Conservation (phyloP, 768 basidiomycete genomes). For the Podaxis sp. region DNA sequence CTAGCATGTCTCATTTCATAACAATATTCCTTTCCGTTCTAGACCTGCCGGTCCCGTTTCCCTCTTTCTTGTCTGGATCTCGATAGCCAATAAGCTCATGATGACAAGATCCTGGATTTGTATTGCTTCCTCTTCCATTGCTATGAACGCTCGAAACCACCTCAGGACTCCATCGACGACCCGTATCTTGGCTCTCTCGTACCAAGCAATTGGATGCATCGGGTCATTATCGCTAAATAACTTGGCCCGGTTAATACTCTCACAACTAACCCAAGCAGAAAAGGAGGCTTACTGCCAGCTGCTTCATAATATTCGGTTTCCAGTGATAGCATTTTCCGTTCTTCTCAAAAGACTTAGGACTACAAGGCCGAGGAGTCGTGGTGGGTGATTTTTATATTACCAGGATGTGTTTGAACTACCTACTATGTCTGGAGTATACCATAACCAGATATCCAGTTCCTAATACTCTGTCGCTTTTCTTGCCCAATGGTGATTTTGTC, state of each 20-base stretch:
- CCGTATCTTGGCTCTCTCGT: conserved; percentile 1
- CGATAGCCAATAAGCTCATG: neutral
- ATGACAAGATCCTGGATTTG: conserved; percentile 1
- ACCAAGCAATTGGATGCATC: conserved; percentile 6
- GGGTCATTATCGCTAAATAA: neutral
- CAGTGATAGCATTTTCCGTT: conserved; percentile 2
- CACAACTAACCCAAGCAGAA: neutral
- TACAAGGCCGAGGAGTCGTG: neutral
- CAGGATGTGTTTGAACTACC: neutral
- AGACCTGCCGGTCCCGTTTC: neutral
- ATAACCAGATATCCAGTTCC: conserved; percentile 7
- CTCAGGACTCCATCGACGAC: neutral
- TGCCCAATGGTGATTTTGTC: conserved; percentile 3
- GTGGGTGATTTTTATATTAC: neutral
- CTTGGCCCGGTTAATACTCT: neutral
- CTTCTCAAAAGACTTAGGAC: conserved; percentile 4
- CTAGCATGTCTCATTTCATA: neutral
- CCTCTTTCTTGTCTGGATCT: neutral
- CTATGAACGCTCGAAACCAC: neutral
- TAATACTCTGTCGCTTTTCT: neutral
- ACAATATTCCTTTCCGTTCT: neutral
- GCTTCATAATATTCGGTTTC: neutral
- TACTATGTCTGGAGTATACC: conserved; percentile 1
- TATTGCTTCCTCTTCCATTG: conserved; percentile 1
- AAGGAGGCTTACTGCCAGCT: neutral